Evolutionary conservation across 2,329 filamentous ascomycete genomes (phyloP).

Genomic region (Verticillium isaacii): DNA sequence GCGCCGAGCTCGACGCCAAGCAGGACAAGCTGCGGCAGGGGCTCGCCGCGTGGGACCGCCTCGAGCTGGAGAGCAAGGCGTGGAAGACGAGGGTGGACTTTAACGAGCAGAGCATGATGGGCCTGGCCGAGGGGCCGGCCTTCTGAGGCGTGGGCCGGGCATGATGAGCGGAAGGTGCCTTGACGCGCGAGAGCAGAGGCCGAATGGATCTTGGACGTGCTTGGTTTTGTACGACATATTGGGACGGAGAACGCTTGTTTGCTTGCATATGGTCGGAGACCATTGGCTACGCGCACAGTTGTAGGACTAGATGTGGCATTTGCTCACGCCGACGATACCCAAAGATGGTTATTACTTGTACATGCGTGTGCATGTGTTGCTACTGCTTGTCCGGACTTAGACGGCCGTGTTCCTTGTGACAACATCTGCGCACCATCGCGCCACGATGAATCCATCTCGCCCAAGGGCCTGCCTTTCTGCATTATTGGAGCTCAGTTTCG

Average conservation of each 20-base stretch:
- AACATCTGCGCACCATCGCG: too few species aligned
- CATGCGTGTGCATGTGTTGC: background rate
- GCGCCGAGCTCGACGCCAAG: slow-evolving; percentile 46
- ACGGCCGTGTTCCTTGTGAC: background rate
- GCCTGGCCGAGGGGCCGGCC: slow-evolving; percentile 50
- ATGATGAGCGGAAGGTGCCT: too few species aligned
- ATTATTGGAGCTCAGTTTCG: too few species aligned
- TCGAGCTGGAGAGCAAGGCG: slow-evolving; percentile 48
- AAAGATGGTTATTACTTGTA: background rate
- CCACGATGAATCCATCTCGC: background rate
- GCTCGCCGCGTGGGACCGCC: slow-evolving; percentile 47
- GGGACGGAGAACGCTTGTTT: background rate
- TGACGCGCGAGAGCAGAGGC: too few species aligned
- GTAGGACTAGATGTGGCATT: background rate
- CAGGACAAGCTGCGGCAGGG: slow-evolving; percentile 51
- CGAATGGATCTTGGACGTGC: background rate
- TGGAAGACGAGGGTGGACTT: slow-evolving; percentile 53
- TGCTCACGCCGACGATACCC: background rate
- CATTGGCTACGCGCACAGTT: background rate
- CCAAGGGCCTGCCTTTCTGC: too few species aligned
- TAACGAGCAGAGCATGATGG: slow-evolving; percentile 52
- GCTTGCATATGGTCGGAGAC: background rate
- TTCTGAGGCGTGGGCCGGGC: slow-evolving; percentile 30
- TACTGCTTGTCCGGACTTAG: background rate
- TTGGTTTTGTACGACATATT: background rate